These are phyloP conservation scores for Ustilago loliicola DNA, from an alignment of 1,284 basidiomycete genomes.

Conservation along the genomic window DNA sequence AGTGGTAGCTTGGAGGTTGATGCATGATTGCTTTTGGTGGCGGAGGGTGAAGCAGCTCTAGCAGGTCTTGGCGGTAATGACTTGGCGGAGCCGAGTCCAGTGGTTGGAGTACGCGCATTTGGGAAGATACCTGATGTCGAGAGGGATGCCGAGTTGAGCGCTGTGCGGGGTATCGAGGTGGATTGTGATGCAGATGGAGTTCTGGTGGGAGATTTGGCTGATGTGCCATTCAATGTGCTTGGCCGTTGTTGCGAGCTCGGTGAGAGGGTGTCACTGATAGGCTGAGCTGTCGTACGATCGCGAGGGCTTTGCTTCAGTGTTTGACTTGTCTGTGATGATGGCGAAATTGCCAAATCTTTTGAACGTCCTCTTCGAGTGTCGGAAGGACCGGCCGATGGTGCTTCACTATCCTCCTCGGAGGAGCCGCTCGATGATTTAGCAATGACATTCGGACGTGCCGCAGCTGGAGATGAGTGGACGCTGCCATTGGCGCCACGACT, in stretches of 20 bases:
- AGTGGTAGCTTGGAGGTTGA: conserved; percentile 10
- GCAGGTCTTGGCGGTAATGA: conserved; percentile 34
- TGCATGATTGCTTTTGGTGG: conserved; percentile 10
- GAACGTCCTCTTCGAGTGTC: not conserved
- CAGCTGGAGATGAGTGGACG: conserved; percentile 21
- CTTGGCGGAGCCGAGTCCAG: conserved; percentile 13
- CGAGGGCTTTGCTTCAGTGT: conserved; percentile 9
- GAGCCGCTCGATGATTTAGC: conserved; percentile 21
- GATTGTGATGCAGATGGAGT: conserved; percentile 9
- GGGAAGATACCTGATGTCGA: conserved; percentile 18
- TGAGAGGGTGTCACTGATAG: not conserved
- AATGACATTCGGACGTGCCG: not conserved
- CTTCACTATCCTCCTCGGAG: conserved; percentile 25
- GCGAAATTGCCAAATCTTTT: not conserved
- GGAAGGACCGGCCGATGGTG: conserved; percentile 3
- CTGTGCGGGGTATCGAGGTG: conserved; percentile 7
- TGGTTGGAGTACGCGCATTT: conserved; percentile 18
- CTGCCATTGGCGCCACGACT: conserved; percentile 15
- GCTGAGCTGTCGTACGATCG: not conserved
- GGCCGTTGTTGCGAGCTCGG: conserved; percentile 1
- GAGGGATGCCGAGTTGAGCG: conserved; percentile 14
- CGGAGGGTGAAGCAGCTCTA: conserved; percentile 33
- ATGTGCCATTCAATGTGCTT: not conserved
- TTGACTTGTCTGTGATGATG: conserved; percentile 7
- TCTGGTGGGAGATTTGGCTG: not conserved